Conservation (phyloP, 306 rosid genomes). For the Purshia tridentata region DNA sequence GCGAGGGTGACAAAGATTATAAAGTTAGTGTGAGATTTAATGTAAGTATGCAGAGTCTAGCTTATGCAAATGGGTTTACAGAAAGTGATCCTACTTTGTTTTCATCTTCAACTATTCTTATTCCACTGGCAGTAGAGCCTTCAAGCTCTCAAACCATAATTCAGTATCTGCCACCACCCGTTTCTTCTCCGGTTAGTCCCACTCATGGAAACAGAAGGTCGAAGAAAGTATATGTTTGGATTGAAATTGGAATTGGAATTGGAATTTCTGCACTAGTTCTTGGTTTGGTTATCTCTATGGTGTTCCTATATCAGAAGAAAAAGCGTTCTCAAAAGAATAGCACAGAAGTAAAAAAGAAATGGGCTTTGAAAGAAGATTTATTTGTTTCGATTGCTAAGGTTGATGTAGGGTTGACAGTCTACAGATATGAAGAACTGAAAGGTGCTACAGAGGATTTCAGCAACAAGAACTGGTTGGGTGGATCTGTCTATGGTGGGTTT, state of each 20-base stretch:
- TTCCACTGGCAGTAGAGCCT: constrained; percentile 56
- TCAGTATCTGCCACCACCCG: constrained; percentile 9
- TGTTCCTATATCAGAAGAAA: constrained; percentile 28
- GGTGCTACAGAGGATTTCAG: constrained; percentile 52
- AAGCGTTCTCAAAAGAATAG: constrained; percentile 4
- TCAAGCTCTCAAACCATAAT: constrained; percentile 33
- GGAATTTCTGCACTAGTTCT: constrained; percentile 27
- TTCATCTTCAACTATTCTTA: constrained; percentile 54
- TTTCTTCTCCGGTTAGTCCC: constrained; percentile 13
- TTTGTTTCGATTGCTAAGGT: constrained; percentile 49
- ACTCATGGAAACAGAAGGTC: constrained; percentile 8
- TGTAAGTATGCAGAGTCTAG: constrained; percentile 29
- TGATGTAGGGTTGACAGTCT: constrained; percentile 42
- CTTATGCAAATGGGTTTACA: constrained; percentile 53
- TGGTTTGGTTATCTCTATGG: constrained; percentile 6
- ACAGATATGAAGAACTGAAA: constrained; percentile 40
- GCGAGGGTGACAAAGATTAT: constrained; percentile 36
- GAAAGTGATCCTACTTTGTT: constrained; percentile 20
- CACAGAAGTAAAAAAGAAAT: not conserved
- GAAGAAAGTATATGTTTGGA: constrained; percentile 18
- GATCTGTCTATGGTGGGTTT: constrained; percentile 48
- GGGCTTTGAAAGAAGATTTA: constrained; percentile 32
- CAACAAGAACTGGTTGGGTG: constrained; percentile 44
- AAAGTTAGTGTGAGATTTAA: constrained; percentile 44
- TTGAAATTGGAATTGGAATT: constrained; percentile 34